Evolutionary conservation across 192 early-diverging fungal species (phyloP).

Genomic region (Backusella sp.): DNA sequence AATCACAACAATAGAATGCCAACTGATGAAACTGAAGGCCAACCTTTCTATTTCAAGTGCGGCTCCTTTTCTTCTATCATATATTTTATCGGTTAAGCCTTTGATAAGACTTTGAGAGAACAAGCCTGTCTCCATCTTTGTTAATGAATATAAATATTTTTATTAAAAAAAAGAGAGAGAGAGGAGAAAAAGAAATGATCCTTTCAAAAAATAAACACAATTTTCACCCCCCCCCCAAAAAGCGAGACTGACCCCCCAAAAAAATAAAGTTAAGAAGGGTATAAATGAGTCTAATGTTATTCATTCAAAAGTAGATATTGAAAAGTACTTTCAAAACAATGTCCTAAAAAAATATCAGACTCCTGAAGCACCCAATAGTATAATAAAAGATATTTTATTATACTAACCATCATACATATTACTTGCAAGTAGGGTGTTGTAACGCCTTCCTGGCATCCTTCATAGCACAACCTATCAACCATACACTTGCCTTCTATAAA

Average conservation of each 20-base stretch:
- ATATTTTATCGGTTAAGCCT: constrained; percentile 85
- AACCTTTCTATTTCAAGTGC: constrained; percentile 89
- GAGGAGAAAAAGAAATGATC: background rate
- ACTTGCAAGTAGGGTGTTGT: too few species aligned
- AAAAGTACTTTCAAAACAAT: too few species aligned
- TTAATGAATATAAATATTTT: background rate
- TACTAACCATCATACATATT: too few species aligned
- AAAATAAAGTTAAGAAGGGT: background rate
- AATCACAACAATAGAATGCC: background rate
- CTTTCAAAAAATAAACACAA: background rate
- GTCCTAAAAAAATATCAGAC: too few species aligned
- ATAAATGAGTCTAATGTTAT: background rate
- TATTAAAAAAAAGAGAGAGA: background rate
- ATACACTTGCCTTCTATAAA: too few species aligned
- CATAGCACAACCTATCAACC: too few species aligned
- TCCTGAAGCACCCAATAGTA: too few species aligned
- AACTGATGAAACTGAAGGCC: background rate
- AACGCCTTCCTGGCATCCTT: too few species aligned
- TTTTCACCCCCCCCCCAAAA: background rate
- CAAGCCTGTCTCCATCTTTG: constrained; percentile 20
- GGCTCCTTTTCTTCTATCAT: constrained; percentile 92
- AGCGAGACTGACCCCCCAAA: background rate
- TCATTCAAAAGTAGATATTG: background rate
- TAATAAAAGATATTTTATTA: too few species aligned
- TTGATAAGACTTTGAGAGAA: constrained; percentile 50